A percentile compares a stretch with the other conserved stretches of the same genome.
Evolutionary conservation across 768 basidiomycete genomes (phyloP).

Genomic region (Lentinula sp.): DNA sequence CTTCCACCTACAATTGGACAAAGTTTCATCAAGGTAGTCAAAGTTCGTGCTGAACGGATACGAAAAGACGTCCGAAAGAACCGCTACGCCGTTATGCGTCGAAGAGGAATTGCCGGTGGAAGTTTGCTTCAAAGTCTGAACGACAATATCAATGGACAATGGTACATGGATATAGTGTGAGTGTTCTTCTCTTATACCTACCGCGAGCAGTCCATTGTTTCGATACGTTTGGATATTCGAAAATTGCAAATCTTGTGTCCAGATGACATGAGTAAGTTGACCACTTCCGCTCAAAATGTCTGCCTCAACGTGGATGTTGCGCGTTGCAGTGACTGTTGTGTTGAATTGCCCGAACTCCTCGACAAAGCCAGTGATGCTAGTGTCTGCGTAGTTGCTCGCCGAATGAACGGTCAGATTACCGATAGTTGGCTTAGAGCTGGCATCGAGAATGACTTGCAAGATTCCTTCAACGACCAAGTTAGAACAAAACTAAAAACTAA

Average conservation of each 20-base stretch:
- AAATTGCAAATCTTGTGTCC: conserved; percentile 36
- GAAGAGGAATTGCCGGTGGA: conserved; percentile 36
- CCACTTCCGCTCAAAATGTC: conserved; percentile 42
- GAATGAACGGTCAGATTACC: conserved; percentile 40
- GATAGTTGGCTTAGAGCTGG: conserved; percentile 39
- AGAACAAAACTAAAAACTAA: background rate
- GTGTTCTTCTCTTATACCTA: background rate
- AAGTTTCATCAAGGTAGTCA: conserved; percentile 22
- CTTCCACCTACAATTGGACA: conserved; percentile 16
- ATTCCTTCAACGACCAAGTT: background rate
- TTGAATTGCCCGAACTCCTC: conserved; percentile 29
- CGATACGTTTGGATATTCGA: conserved; percentile 42
- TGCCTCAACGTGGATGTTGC: conserved; percentile 36
- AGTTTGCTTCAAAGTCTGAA: conserved; percentile 37
- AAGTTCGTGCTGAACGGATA: conserved; percentile 43
- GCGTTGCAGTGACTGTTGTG: conserved; percentile 38
- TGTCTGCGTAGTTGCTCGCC: conserved; percentile 33
- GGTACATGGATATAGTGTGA: background rate
- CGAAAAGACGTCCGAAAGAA: conserved; percentile 34
- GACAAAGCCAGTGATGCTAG: conserved; percentile 29
- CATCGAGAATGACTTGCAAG: conserved; percentile 42
- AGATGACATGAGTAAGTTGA: conserved; percentile 30
- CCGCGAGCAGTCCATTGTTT: conserved; percentile 18
- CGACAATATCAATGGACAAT: background rate
- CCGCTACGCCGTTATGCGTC: conserved; percentile 36